Base-by-base conservation (phyloP, 371 early-diverging fungal genomes). In the Rhizopus microsporus region DNA sequence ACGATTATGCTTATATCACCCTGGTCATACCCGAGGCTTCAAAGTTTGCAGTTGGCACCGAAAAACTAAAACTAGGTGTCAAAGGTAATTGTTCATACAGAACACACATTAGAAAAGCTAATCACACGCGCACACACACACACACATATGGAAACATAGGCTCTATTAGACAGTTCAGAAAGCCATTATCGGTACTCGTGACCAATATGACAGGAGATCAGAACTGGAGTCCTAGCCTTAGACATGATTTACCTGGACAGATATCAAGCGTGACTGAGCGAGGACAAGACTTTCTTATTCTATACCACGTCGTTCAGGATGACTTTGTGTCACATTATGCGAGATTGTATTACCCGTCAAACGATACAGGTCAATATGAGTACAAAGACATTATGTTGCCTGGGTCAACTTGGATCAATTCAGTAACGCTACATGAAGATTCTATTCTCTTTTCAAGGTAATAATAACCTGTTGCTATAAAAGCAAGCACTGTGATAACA, bases 341-440 rank as follows among this genome's bases (percentile, higher is more conserved):
- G 5, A 67, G 78, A 33, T 42, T 78, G 0, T 78, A 73, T 55
- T 75, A 69, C 52, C 43, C 66, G n/a, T 32, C 43, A n/a, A 31
- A 42, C 3, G 13, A 39, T 17, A 33, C 46, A 42, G 45, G 12
- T 35, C 2, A 35, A 3, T 72, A 72, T 42, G 57, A 69, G 42
- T 74, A 70, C 56, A 77, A 72, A 49, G 75, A 78, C 59, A 47
- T 73, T 7, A 15, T 56, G 15, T 55, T 78, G 46, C 78, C 74
- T 32, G 78, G 78, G 0, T 60, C 68, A 9, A 75, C 68, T 0
- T 75, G 73, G 73, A 63, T 75, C 16, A 40, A 68, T 13, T 15
- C 67, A 8, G 68, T 78, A 17, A 65, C 68, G 7, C 43, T 78
- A 9, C 72, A 78, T 53, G 38, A 65, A 0, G 51, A 68, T 31